phyloP scores from a whole-genome alignment of 768 basidiomycete genomes.

The Xerocomus brunneocitrinus region DNA sequence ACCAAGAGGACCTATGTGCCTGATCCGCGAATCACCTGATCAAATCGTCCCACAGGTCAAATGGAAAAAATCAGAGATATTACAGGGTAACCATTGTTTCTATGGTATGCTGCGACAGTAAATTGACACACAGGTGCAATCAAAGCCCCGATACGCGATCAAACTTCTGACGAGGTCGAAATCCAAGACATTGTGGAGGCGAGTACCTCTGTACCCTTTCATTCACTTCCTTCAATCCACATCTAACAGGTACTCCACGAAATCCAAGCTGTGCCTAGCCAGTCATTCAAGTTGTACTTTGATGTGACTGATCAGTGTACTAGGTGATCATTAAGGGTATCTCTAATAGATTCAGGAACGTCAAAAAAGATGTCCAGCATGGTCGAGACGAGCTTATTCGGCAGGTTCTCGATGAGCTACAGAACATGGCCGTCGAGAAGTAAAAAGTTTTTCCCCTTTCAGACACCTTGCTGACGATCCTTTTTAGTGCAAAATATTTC shows the following conservation, averaged over 20 bases:
- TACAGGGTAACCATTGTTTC: slow-evolving; percentile 3
- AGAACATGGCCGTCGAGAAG: slow-evolving; percentile 36
- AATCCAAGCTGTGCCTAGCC: slow-evolving; percentile 40
- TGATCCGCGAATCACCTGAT: slow-evolving; percentile 1
- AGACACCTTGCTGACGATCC: slow-evolving; percentile 1
- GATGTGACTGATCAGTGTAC: slow-evolving; percentile 13
- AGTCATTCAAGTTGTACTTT: background rate
- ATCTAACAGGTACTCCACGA: slow-evolving; percentile 42
- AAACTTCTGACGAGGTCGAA: slow-evolving; percentile 7
- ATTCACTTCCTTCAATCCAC: background rate
- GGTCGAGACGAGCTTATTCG: slow-evolving; percentile 45
- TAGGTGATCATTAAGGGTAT: slow-evolving; percentile 50
- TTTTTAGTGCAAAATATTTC: slow-evolving; percentile 44
- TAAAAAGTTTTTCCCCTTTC: slow-evolving; percentile 3
- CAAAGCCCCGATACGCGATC: slow-evolving; percentile 1
- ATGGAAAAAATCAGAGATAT: slow-evolving; percentile 2
- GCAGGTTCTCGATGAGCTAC: slow-evolving; percentile 41
- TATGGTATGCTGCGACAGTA: background rate
- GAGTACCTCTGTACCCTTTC: slow-evolving; percentile 8
- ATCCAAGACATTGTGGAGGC: slow-evolving; percentile 43
- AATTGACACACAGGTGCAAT: background rate
- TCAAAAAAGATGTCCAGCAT: slow-evolving; percentile 41
- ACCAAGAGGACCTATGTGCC: background rate
- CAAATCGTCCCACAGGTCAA: slow-evolving; percentile 1
- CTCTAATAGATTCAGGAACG: slow-evolving; percentile 42